These are phyloP conservation scores for Aspergillus quadricinctus DNA, from an alignment of 2,329 filamentous ascomycete species.

Conservation along the genomic window DNA sequence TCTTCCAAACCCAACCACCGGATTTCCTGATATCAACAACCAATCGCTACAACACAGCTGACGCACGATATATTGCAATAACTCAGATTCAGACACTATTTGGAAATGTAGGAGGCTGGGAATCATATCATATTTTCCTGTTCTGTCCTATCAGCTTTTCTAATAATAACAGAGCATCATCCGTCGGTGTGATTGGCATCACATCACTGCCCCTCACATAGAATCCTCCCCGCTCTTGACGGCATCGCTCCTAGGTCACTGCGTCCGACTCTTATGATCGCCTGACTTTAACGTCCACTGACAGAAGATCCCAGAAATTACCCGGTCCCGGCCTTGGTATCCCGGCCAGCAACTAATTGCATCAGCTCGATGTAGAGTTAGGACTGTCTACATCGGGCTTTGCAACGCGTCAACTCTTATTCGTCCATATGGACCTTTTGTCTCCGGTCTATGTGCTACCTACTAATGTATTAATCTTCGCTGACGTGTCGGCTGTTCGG, in stretches of 20 bases:
- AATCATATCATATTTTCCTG: neutral
- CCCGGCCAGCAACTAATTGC: neutral
- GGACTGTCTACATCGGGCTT: neutral
- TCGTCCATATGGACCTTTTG: neutral
- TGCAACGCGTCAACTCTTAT: neutral
- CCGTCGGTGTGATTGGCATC: neutral
- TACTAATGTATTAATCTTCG: neutral
- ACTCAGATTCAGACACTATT: neutral
- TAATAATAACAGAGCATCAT: neutral
- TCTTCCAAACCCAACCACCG: slow-evolving; percentile 32
- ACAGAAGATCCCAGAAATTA: neutral
- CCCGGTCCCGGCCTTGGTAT: neutral
- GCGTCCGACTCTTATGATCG: neutral
- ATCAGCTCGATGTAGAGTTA: neutral
- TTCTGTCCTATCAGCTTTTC: slow-evolving; percentile 1
- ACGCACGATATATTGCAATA: slow-evolving; percentile 1
- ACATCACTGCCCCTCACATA: slow-evolving; percentile 3
- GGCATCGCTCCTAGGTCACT: neutral
- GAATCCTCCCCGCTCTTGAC: neutral
- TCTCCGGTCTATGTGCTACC: neutral
- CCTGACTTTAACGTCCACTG: neutral
- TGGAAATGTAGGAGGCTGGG: slow-evolving; percentile 12
- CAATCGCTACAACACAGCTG: slow-evolving; percentile 7
- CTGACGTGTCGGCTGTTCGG: neutral
- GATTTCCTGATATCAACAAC: slow-evolving; percentile 23